phyloP scores from a whole-genome alignment of 2,329 filamentous ascomycete species.

The Cytospora paraplurivora region DNA sequence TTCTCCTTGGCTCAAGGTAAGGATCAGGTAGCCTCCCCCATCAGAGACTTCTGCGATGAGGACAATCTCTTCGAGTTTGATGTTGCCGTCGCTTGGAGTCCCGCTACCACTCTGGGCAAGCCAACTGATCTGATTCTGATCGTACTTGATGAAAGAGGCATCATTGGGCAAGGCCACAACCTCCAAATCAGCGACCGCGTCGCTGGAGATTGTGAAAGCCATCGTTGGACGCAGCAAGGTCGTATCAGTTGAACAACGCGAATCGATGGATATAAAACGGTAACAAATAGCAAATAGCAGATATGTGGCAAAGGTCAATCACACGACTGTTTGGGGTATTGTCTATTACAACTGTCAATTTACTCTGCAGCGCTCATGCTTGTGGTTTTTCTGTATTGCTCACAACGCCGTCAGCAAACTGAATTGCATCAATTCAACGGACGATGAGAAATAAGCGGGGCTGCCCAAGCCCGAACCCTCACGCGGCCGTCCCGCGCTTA shows the following conservation, averaged over 20 bases:
- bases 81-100: conserved; percentile 8
- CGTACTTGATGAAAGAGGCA: conserved; percentile 12
- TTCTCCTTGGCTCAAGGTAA: conserved; percentile 42
- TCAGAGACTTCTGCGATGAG: conserved; percentile 31
- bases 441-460: conserved; percentile 10
- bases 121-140: conserved; percentile 14
- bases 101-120: not conserved
- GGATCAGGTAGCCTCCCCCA: conserved; percentile 38
- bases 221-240: not conserved
- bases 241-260: not conserved
- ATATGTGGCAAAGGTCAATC: not conserved
- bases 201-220: conserved; percentile 17
- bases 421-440: conserved; percentile 15
- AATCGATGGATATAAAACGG: not conserved
- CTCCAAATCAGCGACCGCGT: conserved; percentile 18
- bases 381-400: conserved; percentile 9
- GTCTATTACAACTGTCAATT: not conserved
- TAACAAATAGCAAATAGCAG: not conserved
- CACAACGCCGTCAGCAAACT: not conserved
- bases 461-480: conserved; percentile 1
- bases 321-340: not conserved
- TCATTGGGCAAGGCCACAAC: conserved; percentile 21
- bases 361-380: not conserved
- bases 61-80: conserved; percentile 39
- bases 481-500: not conserved